Percentiles rank a stretch among this genome's conserved stretches.
phyloP scores from a whole-genome alignment of 1,284 basidiomycete genomes.

The Heliocybe sulcata region DNA sequence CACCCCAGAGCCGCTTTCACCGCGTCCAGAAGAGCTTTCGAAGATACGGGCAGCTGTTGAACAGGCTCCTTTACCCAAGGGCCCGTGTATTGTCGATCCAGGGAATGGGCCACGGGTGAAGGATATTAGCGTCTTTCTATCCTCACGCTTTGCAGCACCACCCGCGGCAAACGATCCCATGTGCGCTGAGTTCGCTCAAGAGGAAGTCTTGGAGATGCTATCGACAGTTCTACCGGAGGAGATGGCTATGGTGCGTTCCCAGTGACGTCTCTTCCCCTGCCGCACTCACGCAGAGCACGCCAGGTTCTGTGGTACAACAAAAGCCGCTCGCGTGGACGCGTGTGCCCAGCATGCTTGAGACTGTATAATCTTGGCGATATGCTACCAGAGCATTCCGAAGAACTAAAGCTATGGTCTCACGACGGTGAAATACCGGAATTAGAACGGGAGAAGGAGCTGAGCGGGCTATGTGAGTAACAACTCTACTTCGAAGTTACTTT shows the following conservation, averaged over 20 bases:
- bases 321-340: slow-evolving; percentile 53
- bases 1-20: slow-evolving; percentile 1
- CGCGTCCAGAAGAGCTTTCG: slow-evolving; percentile 2
- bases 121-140: slow-evolving; percentile 50
- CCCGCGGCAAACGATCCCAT: slow-evolving; percentile 52
- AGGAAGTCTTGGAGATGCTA: slow-evolving; percentile 67
- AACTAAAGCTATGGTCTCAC: slow-evolving; percentile 14
- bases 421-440: slow-evolving; percentile 30
- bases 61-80: slow-evolving; percentile 19
- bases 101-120: slow-evolving; percentile 71
- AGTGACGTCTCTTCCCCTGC: background rate
- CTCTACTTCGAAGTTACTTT: slow-evolving; percentile 2
- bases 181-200: slow-evolving; percentile 66
- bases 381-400: slow-evolving; percentile 39
- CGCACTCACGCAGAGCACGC: background rate
- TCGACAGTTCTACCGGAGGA: slow-evolving; percentile 62
- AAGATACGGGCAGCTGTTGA: slow-evolving; percentile 13
- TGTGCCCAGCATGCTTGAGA: slow-evolving; percentile 71
- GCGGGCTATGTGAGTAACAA: slow-evolving; percentile 60
- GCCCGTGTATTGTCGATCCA: slow-evolving; percentile 63
- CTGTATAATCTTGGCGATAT: slow-evolving; percentile 62
- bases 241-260: slow-evolving; percentile 48
- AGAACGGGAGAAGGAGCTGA: slow-evolving; percentile 57
- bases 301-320: slow-evolving; percentile 84
- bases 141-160: slow-evolving; percentile 56